Conservation (phyloP, 2,329 filamentous ascomycete genomes). For the Hymenoscyphus albidus region DNA sequence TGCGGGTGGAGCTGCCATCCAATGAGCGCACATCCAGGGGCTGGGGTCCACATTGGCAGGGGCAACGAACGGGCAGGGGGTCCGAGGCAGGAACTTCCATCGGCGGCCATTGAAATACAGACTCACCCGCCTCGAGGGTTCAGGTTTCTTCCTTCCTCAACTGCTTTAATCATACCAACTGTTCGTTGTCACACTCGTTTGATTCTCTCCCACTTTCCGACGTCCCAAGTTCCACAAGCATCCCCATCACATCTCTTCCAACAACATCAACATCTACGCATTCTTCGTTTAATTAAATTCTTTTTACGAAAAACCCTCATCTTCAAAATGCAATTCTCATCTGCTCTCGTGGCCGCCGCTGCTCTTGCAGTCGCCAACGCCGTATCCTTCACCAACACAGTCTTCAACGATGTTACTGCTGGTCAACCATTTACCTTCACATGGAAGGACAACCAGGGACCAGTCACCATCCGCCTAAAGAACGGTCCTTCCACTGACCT, state of each 20-base stretch:
- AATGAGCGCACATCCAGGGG: too few species aligned
- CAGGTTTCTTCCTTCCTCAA: too few species aligned
- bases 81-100: too few species aligned
- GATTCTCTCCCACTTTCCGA: neutral
- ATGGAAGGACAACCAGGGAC: conserved; percentile 27
- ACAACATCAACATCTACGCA: neutral
- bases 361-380: conserved; percentile 24
- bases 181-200: neutral
- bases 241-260: neutral
- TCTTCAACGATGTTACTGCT: conserved; percentile 24
- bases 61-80: too few species aligned
- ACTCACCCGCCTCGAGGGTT: too few species aligned
- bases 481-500: conserved; percentile 26
- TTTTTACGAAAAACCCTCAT: neutral
- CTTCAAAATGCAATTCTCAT: conserved; percentile 32
- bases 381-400: conserved; percentile 27
- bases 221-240: neutral
- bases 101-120: too few species aligned
- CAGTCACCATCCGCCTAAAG: conserved; percentile 31
- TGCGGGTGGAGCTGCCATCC: too few species aligned
- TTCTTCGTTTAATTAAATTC: neutral
- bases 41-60: too few species aligned
- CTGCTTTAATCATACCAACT: neutral
- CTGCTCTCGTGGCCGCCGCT: conserved; percentile 25
- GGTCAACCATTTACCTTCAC: conserved; percentile 27